Base-by-base conservation (phyloP, 208 protist genomes). In the Sergeia podlipaevii region DNA sequence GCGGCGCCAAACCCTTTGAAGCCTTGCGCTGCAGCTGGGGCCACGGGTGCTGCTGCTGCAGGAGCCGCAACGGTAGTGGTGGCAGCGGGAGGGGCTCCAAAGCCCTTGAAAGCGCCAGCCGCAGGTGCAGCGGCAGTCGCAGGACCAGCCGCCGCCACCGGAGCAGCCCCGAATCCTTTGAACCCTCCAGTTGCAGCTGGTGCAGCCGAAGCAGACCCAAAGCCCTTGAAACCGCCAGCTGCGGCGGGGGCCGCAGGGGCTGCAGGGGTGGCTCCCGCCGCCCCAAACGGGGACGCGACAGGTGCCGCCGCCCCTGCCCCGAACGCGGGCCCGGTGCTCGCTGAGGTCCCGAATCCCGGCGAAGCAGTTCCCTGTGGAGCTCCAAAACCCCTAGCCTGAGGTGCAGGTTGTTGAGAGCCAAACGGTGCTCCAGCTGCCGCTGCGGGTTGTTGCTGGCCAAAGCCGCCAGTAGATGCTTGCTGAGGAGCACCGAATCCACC, bases 221-320 rank as follows among this genome's bases (percentile, higher is more conserved):
- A 66, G 11, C 43, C 50, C 5, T 44, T 59, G 55, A 78, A 82
- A 24, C 70, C 70, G 23, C 55, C 33, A 24, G 46, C 36, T 17
- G 53, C 48, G 44, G 37, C 54, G 5, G 55, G 42, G 6, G 48
- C 34, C 13, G 42, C 46, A 33, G 34, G 49, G 23, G 64, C 21
- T 20, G 57, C 57, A 13, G 51, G 51, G 8, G 21, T 46, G 21
- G 13, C 57, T 5, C 28, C 55, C 6, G 39, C 13, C 13, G 55
- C 51, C 8, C 36, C 50, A 24, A 30, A 28, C 20, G 42, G 21
- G 30, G 58, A n/a, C 15, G 49, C 34, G 8, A 36, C 39, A 18
- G 42, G 36, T 49, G 39, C 26, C 42, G 56, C 4, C 15, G 43
- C 17, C 6, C 10, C 37, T 50, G 28, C 18, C 15, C 4, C 38